Evolutionary conservation across 345 rosid species (phyloP), one percentile per base, ranked within the genome.

Genomic region (Dipteronia dyeriana): DNA sequence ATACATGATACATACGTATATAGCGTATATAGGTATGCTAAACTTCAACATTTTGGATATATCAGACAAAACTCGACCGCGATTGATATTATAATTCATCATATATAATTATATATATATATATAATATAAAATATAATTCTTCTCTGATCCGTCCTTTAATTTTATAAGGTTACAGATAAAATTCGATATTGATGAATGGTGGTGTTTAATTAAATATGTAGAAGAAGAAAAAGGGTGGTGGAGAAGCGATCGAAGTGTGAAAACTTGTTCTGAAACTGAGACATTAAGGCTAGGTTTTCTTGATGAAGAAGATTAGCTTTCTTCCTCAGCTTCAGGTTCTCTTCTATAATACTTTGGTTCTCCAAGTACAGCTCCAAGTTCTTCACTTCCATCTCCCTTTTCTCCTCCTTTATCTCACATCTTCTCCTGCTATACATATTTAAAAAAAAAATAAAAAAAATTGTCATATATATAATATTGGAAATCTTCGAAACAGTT

Each of bases 351-450:
- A 91, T 91, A 26, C 83, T 85, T 68, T 71, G 82, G 79, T 91
- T 91, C 84, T 86, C 89, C 81, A 89, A 75, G 66, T 85, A 91
- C 56, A 91, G 86, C 89, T 85, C 87, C 83, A 87, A 76, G 84
- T 91, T 91, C 89, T 69, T 77, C 25, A 83, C 79, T 65, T 88
- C 84, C 88, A 88, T 86, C 34, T 88, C 84, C 54, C 63, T 59
- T 59, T 62, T 80, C 57, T 75, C 82, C 77, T 25, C 75, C 68
- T 75, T 80, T 56, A 69, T 79, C 43, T 77, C 84, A 22, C 62
- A 31, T 16, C 79, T 72, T 79, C 76, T 76, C 73, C 85, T 81
- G 78, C 85, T 79, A 59, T 45, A 57, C 20, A 59, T 19, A 22
- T 41, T 7, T 41, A 1, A 59, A 20, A 56, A 17, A 17, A 8